These are phyloP conservation scores for Aquilaria agallochum DNA, from an alignment of 441 rosid species.

Conservation along the genomic window DNA sequence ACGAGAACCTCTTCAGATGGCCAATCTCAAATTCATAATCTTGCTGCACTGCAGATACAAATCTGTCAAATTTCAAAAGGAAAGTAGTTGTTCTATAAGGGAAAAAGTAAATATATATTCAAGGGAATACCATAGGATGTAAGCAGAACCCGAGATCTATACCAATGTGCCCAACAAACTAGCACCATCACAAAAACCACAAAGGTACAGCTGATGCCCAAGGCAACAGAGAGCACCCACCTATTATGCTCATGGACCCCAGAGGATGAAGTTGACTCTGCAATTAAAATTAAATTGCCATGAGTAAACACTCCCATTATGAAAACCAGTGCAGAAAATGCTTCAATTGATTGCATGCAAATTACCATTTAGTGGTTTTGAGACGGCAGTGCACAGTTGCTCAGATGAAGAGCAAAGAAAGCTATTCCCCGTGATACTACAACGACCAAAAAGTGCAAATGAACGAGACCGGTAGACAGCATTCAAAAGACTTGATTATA, in stretches of 20 bases:
- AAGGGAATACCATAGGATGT: constrained; percentile 52
- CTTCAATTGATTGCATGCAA: not conserved
- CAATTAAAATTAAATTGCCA: constrained; percentile 11
- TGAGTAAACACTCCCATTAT: constrained; percentile 6
- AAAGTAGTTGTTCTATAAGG: not conserved
- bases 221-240: constrained; percentile 60
- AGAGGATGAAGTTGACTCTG: constrained; percentile 43
- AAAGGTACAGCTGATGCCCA: constrained; percentile 66
- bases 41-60: constrained; percentile 61
- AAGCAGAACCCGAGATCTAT: constrained; percentile 54
- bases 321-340: constrained; percentile 10
- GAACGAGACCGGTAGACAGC: not conserved
- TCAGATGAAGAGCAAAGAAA: constrained; percentile 59
- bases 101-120: not conserved
- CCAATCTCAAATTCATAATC: constrained; percentile 83
- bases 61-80: constrained; percentile 9
- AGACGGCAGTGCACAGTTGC: constrained; percentile 41
- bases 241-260: constrained; percentile 36
- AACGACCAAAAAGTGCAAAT: not conserved
- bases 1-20: constrained; percentile 76
- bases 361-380: constrained; percentile 61
- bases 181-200: constrained; percentile 60
- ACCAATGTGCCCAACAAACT: constrained; percentile 78
- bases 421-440: constrained; percentile 65
- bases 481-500: no score